Conservation (phyloP, 495 filamentous ascomycete genomes). For the Acidomyces sp. region DNA sequence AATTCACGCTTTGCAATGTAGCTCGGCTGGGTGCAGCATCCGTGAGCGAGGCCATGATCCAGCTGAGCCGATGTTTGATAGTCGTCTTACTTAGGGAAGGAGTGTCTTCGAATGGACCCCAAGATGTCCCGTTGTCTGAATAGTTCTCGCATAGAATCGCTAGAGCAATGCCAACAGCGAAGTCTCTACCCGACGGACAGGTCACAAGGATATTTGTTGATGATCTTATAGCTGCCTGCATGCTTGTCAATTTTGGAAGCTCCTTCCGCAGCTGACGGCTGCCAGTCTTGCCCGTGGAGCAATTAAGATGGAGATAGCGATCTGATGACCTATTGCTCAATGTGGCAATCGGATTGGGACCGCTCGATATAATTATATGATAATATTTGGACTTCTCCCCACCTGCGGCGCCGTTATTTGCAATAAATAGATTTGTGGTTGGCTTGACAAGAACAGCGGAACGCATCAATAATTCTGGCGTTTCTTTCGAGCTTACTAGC, state of each 20-base stretch:
- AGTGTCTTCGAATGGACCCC: conserved; percentile 11
- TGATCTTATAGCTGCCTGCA: conserved; percentile 23
- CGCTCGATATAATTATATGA: conserved; percentile 28
- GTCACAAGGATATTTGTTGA: conserved; percentile 33
- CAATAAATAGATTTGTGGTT: conserved; percentile 26
- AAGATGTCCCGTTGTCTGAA: conserved; percentile 39
- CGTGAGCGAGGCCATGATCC: conserved; percentile 60
- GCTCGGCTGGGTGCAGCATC: conserved; percentile 67
- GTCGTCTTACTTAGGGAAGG: conserved; percentile 48
- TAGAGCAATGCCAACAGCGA: conserved; percentile 50
- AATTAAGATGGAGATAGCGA: conserved; percentile 47
- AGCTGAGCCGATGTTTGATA: conserved; percentile 61
- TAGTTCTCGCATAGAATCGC: conserved; percentile 51
- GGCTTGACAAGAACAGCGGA: conserved; percentile 22
- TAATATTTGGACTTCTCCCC: conserved; percentile 12
- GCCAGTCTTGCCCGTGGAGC: conserved; percentile 55
- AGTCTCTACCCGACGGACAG: conserved; percentile 51
- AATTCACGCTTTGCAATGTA: conserved; percentile 77
- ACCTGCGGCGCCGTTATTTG: conserved; percentile 14
- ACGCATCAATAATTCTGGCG: conserved; percentile 1
- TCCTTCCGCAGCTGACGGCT: conserved; percentile 60
- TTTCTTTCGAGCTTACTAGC: conserved; percentile 31
- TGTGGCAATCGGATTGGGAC: conserved; percentile 3
- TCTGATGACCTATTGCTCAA: conserved; percentile 7
- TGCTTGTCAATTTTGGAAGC: conserved; percentile 40